phyloP scores from a whole-genome alignment of 768 basidiomycete species.

The Cyathus striatus region DNA sequence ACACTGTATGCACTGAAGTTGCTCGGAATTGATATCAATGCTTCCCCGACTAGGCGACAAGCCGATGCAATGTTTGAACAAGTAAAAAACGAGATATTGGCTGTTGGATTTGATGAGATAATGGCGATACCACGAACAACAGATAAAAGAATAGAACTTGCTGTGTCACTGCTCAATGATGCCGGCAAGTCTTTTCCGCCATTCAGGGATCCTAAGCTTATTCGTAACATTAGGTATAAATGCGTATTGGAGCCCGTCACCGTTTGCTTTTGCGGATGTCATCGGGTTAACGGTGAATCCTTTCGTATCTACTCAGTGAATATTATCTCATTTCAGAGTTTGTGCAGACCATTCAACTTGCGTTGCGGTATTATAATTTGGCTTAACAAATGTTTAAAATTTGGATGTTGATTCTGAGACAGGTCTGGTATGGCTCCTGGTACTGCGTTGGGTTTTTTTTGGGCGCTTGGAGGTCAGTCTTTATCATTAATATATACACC shows the following conservation, averaged over 20 bases:
- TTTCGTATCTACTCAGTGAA: slow-evolving; percentile 8
- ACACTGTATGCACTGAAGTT: slow-evolving; percentile 54
- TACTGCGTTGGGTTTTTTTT: slow-evolving; percentile 68
- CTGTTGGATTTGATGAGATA: slow-evolving; percentile 66
- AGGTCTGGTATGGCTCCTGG: slow-evolving; percentile 69
- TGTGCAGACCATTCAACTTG: slow-evolving; percentile 56
- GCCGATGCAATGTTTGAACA: slow-evolving; percentile 64
- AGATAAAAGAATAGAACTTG: slow-evolving; percentile 55
- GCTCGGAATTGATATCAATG: slow-evolving; percentile 57
- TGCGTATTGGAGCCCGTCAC: slow-evolving; percentile 64
- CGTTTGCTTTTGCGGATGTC: slow-evolving; percentile 51
- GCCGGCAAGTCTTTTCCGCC: slow-evolving; percentile 35
- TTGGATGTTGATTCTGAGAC: not conserved
- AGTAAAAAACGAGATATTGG: slow-evolving; percentile 66
- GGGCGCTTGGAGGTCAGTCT: slow-evolving; percentile 58
- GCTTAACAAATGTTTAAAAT: not conserved
- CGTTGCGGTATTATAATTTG: slow-evolving; percentile 40
- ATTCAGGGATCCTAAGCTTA: not conserved
- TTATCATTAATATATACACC: not conserved
- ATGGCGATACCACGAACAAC: slow-evolving; percentile 56
- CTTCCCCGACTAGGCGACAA: slow-evolving; percentile 45
- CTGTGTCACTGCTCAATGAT: slow-evolving; percentile 63
- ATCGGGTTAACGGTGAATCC: slow-evolving; percentile 65
- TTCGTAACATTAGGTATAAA: slow-evolving; percentile 43
- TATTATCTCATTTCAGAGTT: slow-evolving; percentile 1